phyloP scores from a whole-genome alignment of 345 rosid species.

The Bruguiera parviflora region DNA sequence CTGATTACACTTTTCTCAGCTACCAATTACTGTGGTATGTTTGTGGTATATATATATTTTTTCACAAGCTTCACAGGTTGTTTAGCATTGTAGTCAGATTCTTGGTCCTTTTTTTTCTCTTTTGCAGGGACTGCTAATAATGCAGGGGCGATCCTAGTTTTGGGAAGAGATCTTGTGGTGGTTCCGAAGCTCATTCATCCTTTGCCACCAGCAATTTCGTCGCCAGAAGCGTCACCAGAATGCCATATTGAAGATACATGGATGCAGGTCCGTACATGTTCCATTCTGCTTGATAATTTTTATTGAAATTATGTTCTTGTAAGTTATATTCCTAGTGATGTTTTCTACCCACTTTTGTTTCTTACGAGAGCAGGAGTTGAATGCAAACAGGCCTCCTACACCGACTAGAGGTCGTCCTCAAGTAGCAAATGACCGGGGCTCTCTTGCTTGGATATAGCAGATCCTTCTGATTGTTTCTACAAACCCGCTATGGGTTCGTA shows the following conservation, averaged over 20 bases:
- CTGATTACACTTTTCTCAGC: conserved; percentile 95
- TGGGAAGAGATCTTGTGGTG: conserved; percentile 98
- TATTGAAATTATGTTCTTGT: background rate
- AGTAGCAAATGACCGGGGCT: conserved; percentile 72
- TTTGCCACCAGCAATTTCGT: conserved; percentile 84
- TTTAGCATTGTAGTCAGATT: conserved; percentile 7
- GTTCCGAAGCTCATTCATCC: conserved; percentile 98
- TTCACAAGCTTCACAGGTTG: background rate
- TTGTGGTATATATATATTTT: background rate
- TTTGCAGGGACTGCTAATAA: conserved; percentile 88
- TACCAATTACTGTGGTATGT: conserved; percentile 90
- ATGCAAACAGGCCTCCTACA: conserved; percentile 91
- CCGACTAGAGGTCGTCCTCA: conserved; percentile 97
- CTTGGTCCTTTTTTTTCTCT: conserved; percentile 3
- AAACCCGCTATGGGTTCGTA: conserved; percentile 34
- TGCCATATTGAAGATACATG: conserved; percentile 89
- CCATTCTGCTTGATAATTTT: conserved; percentile 1
- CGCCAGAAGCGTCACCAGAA: conserved; percentile 80
- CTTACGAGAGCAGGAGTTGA: conserved; percentile 60
- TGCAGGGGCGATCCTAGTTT: conserved; percentile 94
- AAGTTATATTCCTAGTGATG: background rate
- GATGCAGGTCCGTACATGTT: conserved; percentile 72
- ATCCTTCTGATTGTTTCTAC: conserved; percentile 17
- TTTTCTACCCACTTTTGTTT: conserved; percentile 9
- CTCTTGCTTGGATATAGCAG: conserved; percentile 83